Base-by-base conservation (phyloP, 495 filamentous ascomycete genomes). In the Penicillium fimorum region DNA sequence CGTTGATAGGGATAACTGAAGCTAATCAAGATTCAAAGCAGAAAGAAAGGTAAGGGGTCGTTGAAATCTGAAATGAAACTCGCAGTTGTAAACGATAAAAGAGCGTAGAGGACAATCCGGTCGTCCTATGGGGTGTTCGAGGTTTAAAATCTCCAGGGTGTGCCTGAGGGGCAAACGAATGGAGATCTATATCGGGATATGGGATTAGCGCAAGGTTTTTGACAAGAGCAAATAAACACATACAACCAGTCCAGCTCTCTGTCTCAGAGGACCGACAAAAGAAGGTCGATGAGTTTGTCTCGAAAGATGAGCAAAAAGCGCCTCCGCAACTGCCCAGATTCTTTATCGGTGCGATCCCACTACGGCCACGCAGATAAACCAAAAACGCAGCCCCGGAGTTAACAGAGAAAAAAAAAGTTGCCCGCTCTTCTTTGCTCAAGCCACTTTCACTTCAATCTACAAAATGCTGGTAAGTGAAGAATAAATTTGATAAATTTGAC, bases 391-490 rank as follows among this genome's bases (percentile, higher is more conserved):
- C 56, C 59, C 59, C 63, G 63, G 65, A 62, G 59, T 61, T 69
- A 61, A 66, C 25, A 27, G 63, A 63, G 20, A 40, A 68, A 76
- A 76, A 77, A 68, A 78, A 76, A 75, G 71, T 73, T 70, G 67
- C 61, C 68, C 70, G 68, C 72, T 52, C 37, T 12, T 41, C 37
- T 52, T 52, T 30, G 38, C 38, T 29, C 10, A 42, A 41, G 20
- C 30, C 35, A 55, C 42, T 45, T 44, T 45, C 37, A 54, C 38
- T 17, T 53, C 52, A 52, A 56, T 33, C 37, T 55, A 41, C 53
- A 72, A 66, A 53, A 79, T 78, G 76, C 68, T 78, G 64, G 76
- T 78, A 72, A 53, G 76, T 70, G 13, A 7, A 24, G 12, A 10
- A 30, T 15, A 42, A 41, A 27, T 20, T 3, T 1, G 18, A 17